Conservation (phyloP, 2,329 filamentous ascomycete genomes). For the Beauveria bassiana region DNA sequence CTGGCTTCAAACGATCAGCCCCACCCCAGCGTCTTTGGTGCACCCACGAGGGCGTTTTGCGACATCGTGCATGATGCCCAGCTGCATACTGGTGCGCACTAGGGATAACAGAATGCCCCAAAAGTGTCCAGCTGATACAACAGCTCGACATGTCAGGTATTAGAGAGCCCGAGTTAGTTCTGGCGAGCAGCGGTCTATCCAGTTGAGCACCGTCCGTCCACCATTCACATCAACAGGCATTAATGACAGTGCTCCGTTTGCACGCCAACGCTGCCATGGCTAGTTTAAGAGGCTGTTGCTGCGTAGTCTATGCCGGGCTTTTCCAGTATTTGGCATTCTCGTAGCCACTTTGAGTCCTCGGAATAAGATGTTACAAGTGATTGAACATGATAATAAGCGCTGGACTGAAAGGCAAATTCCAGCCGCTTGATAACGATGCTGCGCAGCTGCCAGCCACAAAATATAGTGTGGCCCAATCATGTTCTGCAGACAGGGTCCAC, state of each 20-base stretch:
- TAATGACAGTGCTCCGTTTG: too few species aligned
- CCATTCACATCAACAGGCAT: too few species aligned
- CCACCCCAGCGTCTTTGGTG: neutral
- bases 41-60: constrained; percentile 6
- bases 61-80: neutral
- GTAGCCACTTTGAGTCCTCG: too few species aligned
- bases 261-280: too few species aligned
- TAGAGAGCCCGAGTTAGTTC: too few species aligned
- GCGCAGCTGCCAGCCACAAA: neutral
- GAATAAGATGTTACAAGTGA: too few species aligned
- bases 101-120: neutral
- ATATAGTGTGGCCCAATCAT: neutral
- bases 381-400: neutral
- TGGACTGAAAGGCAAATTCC: neutral
- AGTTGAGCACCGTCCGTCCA: too few species aligned
- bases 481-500: too few species aligned
- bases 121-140: constrained; percentile 1
- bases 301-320: too few species aligned
- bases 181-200: too few species aligned
- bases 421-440: neutral
- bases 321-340: too few species aligned
- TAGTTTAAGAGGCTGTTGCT: too few species aligned
- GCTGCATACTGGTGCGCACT: neutral
- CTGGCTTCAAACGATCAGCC: neutral
- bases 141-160: neutral